A percentile compares a stretch with the other conserved stretches of the same genome.
These are phyloP conservation scores for Xylaria scruposa DNA, from an alignment of 495 filamentous ascomycete genomes.

Conservation along the genomic window DNA sequence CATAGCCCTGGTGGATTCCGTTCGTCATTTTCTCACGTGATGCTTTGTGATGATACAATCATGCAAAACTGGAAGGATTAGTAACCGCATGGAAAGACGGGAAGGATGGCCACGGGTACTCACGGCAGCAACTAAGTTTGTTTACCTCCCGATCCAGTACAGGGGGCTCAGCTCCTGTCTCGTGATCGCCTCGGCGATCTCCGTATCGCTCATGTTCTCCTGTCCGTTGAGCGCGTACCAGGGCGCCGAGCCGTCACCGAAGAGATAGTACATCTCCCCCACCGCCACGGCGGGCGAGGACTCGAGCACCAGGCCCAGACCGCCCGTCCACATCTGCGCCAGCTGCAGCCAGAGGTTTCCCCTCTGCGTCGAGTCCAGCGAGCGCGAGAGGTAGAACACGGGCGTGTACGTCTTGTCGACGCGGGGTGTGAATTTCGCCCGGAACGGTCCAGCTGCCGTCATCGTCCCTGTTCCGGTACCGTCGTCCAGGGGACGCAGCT, in stretches of 20 bases:
- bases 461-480: constrained; percentile 3
- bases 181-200: constrained; percentile 38
- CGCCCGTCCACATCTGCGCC: constrained; percentile 34
- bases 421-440: constrained; percentile 40
- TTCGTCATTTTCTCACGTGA: not conserved
- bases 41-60: not conserved
- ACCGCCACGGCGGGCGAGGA: constrained; percentile 29
- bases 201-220: constrained; percentile 39
- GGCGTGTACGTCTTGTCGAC: constrained; percentile 40
- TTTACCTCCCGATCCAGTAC: constrained; percentile 40
- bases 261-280: constrained; percentile 38
- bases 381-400: constrained; percentile 38
- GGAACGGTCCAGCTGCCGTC: constrained; percentile 29
- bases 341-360: constrained; percentile 35
- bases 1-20: not conserved
- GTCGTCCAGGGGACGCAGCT: constrained; percentile 35
- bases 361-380: constrained; percentile 31
- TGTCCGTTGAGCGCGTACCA: constrained; percentile 41
- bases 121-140: not conserved
- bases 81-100: not conserved
- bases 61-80: not conserved
- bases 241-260: constrained; percentile 35
- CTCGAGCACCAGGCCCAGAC: constrained; percentile 28
- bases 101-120: not conserved
- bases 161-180: constrained; percentile 35